Evolutionary conservation across 192 early-diverging fungal species (phyloP).

Genomic region (Diversispora epigaea): DNA sequence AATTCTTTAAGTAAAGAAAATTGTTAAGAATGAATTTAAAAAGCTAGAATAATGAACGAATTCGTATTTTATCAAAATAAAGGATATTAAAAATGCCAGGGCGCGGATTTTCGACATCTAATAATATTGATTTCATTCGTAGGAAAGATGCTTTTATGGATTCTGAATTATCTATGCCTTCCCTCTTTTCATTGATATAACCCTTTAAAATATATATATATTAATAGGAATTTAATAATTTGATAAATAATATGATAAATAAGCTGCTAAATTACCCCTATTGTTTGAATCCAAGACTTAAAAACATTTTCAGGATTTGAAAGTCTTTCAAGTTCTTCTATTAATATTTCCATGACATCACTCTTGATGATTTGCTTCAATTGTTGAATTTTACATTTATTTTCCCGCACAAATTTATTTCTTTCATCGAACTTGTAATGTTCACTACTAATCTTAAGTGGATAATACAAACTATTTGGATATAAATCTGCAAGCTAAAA

Average conservation of each 20-base stretch:
- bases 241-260: background rate
- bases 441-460: constrained; percentile 68
- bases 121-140: constrained; percentile 52
- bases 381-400: constrained; percentile 35
- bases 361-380: constrained; percentile 45
- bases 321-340: constrained; percentile 63
- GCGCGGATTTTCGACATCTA: constrained; percentile 42
- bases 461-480: constrained; percentile 67
- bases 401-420: background rate
- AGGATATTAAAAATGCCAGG: constrained; percentile 35
- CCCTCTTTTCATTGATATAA: constrained; percentile 31
- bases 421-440: constrained; percentile 58
- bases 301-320: constrained; percentile 68
- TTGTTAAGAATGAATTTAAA: background rate
- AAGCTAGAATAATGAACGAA: background rate
- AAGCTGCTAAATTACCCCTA: constrained; percentile 37
- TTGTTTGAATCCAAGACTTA: constrained; percentile 65
- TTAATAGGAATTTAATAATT: background rate
- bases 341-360: constrained; percentile 55
- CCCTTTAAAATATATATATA: background rate
- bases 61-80: background rate
- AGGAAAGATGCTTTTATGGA: constrained; percentile 48
- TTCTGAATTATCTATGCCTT: constrained; percentile 33
- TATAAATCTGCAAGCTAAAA: constrained; percentile 59
- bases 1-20: constrained; percentile 37